A percentile compares a stretch with the other conserved stretches of the same genome.
Conservation (phyloP, 441 rosid genomes). For the Erodium texanum region DNA sequence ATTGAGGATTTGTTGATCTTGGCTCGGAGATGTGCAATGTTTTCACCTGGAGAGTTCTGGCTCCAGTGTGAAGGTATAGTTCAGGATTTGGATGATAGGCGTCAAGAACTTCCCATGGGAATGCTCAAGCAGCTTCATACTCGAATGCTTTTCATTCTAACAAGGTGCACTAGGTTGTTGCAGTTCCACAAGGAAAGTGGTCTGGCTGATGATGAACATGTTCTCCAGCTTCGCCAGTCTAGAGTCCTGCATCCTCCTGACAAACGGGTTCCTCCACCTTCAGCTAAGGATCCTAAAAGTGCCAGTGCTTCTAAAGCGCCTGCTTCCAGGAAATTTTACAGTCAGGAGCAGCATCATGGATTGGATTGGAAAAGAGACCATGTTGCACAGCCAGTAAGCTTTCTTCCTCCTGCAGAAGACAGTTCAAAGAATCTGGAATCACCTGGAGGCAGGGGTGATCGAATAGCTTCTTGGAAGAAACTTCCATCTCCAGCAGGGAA, state of each 20-base stretch:
- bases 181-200: conserved; percentile 99
- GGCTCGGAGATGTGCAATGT: conserved; percentile 96
- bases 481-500: conserved; percentile 70
- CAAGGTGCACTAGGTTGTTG: conserved; percentile 89
- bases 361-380: conserved; percentile 57
- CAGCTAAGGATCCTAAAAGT: conserved; percentile 51
- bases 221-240: conserved; percentile 69
- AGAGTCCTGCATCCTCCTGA: conserved; percentile 66
- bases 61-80: conserved; percentile 98
- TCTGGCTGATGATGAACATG: conserved; percentile 69
- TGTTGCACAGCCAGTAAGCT: conserved; percentile 29
- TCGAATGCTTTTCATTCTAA: conserved; percentile 93
- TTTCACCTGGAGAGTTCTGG: conserved; percentile 90
- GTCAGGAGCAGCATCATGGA: conserved; percentile 77
- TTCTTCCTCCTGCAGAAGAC: conserved; percentile 32
- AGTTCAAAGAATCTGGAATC: conserved; percentile 46
- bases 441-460: conserved; percentile 46
- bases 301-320: conserved; percentile 47
- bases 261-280: conserved; percentile 41
- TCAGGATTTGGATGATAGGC: conserved; percentile 93
- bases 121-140: conserved; percentile 89
- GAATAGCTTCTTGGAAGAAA: conserved; percentile 83
- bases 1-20: conserved; percentile 86
- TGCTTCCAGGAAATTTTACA: conserved; percentile 65
- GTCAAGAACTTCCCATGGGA: conserved; percentile 93